Evolutionary conservation across 345 rosid genomes (phyloP), one percentile per base, ranked within the genome.

Genomic region (Trapa bicornis): DNA sequence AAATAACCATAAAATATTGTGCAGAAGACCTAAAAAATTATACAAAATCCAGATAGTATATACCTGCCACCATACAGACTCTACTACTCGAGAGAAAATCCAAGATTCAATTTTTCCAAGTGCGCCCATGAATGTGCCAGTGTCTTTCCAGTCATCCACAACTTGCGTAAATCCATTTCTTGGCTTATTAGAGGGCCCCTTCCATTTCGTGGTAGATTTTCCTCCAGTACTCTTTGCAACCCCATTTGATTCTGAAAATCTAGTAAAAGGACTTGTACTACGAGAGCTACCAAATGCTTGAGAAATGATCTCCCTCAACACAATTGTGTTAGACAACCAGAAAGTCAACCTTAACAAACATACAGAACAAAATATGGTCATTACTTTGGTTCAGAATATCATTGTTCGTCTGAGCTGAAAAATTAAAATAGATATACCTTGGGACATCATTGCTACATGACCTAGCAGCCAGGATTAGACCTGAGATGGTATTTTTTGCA

Each of bases 61-160:
- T 84, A 91, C 99, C 99, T 94, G 97, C 97, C 99, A 91, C 99
- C 97, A 91, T 43, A 91, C 83, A 9, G 99, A 91, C 83, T 91
- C 96, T 0, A 91, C 93, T 50, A 86, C 81, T 74, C 99, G 88
- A 60, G 91, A 89, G 78, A 94, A 91, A 61, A 89, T 74, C 99
- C 99, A 94, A 12, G 87, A 83, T 74, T 91, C 99, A 60, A 86
- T 83, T 78, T 85, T 91, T 75, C 80, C 93, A 37, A 94, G 67
- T n/a, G 96, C 91, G 62, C 85, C 65, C 7, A 77, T 82, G 71
- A 87, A 86, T 53, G 97, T 89, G 71, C 86, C 93, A 36, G 87
- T 86, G 76, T 94, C 96, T 81, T 91, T 95, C 99, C 97, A 94
- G 80, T 91, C 93, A 32, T 85, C 89, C 39, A 65, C 61, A 69